A percentile compares a stretch with the other conserved stretches of the same genome.
phyloP scores from a whole-genome alignment of 2,329 filamentous ascomycete species.

The Hypoxylon sp. region DNA sequence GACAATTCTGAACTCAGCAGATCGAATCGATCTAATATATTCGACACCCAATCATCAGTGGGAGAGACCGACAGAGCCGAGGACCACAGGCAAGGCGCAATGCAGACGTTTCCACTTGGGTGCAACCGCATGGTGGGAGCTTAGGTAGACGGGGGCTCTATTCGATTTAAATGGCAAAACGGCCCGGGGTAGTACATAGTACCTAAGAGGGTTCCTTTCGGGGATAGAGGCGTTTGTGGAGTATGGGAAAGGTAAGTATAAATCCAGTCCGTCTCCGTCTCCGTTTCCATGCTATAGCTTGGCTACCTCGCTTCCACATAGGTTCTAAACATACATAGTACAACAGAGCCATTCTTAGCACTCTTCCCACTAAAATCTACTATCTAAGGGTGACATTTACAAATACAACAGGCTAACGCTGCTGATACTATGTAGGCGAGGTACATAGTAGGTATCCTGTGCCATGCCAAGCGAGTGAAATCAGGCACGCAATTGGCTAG shows the following conservation, averaged over 20 bases:
- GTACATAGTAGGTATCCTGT: no score
- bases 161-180: conserved; percentile 27
- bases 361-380: no score
- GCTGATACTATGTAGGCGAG: no score
- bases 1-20: conserved; percentile 7
- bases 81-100: conserved; percentile 31
- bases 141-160: conserved; percentile 16
- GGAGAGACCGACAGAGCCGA: conserved; percentile 35
- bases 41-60: conserved; percentile 29
- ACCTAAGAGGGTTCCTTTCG: conserved; percentile 13
- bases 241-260: conserved; percentile 13
- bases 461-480: conserved; percentile 21
- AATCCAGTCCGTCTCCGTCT: not conserved
- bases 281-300: not conserved
- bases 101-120: conserved; percentile 24
- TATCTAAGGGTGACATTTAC: not conserved
- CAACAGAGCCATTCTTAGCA: no score
- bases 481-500: conserved; percentile 27
- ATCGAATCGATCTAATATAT: conserved; percentile 5
- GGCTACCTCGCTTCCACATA: not conserved
- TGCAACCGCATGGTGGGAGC: conserved; percentile 31
- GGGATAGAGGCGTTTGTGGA: conserved; percentile 10
- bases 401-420: conserved; percentile 12
- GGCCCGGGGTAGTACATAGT: not conserved
- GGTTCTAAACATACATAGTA: not conserved